These are phyloP conservation scores for Penicillium nordicum DNA, from an alignment of 2,329 filamentous ascomycete genomes.

Conservation along the genomic window DNA sequence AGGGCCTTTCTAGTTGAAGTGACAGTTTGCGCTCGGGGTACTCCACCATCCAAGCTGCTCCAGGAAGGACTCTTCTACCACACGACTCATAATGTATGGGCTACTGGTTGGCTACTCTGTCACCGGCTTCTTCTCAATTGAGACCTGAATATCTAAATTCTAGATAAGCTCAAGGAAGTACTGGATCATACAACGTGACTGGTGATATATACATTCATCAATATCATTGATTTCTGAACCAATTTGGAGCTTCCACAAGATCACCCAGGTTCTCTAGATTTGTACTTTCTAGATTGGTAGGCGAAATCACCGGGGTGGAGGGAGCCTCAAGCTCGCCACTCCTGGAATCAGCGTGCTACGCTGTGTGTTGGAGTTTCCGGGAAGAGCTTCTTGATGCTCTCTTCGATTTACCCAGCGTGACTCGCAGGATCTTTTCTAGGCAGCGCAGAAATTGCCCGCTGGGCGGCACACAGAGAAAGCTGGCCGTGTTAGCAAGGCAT, in stretches of 20 bases:
- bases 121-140: background rate
- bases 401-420: background rate
- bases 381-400: background rate
- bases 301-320: background rate
- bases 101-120: background rate
- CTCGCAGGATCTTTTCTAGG: background rate
- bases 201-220: background rate
- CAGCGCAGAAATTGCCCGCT: background rate
- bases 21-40: background rate
- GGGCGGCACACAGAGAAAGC: background rate
- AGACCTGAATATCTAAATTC: background rate
- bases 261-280: background rate
- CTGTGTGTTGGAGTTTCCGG: background rate
- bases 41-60: background rate
- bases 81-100: background rate
- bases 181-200: background rate
- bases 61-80: background rate
- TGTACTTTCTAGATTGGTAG: too few relatives aligned
- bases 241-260: background rate
- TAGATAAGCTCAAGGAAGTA: background rate
- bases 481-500: background rate
- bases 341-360: background rate
- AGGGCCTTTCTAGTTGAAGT: background rate
- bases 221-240: background rate
- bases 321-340: background rate